Base-by-base conservation (phyloP, 2,329 filamentous ascomycete genomes). In the Biscogniauxia mediterranea region DNA sequence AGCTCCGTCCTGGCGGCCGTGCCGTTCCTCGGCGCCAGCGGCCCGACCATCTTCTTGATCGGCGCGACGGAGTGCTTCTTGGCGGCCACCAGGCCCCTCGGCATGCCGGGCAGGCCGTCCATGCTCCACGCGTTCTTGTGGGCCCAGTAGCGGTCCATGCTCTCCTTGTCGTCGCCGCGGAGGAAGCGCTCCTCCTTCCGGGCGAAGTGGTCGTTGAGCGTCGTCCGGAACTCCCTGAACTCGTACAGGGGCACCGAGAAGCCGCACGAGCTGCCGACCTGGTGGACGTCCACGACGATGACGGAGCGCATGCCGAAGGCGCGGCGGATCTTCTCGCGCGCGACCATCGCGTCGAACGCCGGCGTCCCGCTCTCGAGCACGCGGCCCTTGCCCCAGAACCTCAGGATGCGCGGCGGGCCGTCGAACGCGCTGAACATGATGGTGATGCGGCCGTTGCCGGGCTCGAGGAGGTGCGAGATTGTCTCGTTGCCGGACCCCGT, bases 401-500 rank as follows among this genome's bases (percentile, higher is more conserved):
- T 65, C 13, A 79, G 59, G 57, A 79, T 79, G 49, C 74, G 71
- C 0, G 77, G 73, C 11, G 75, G 69, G 0, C 76, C 75, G 26
- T 78, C 74, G 55, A 79, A 78, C 1, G 76, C 74, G 52, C 73
- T 89, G 76, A 93, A 92, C 82, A 92, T 87, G 70, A 93, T 77
- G 5, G 89, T 92, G 19, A 90, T 82, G 17, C 91, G 84, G 28
- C 87, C 89, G 69, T 93, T 93, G 5, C 70, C 70, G 0, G 71
- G 73, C 70, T 94, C 90, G 71, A 91, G 88, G 11, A 91, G 75
- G 70, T 93, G 90, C 4, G 85, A 81, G 62, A 93, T 88, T 2
- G 90, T 93, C 77, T 94, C 91, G 70, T 83, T 87, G 23, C 90
- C 90, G 32, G 87, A 90, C 28, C 90, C 91, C 1, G 88, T 92